Base-by-base conservation (phyloP, 192 early-diverging fungal genomes). In the Entrophospora sp. region DNA sequence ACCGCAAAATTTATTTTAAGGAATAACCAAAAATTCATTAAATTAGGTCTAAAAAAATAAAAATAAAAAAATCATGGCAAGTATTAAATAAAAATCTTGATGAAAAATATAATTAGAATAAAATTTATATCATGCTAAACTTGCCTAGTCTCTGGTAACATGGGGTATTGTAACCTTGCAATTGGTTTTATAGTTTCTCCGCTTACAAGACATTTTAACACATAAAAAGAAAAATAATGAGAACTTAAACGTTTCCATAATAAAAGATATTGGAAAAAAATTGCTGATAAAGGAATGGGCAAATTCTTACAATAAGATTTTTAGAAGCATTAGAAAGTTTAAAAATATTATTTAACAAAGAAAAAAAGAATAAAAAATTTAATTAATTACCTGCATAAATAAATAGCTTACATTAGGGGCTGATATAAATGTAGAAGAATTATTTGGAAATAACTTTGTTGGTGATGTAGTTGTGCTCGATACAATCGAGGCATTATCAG, bases 201-300 rank as follows among this genome's bases (percentile, higher is more conserved):
- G 9, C 81, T 84, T 6, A 95, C 73, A 28, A 97, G 74, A 51
- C 90, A 91, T 16, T 74, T 74, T 45, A 94, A 74, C 13, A 89
- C 82, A 24, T 87, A 79, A 27, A 82, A 69, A n/a, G 88, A 86
- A 69, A 97, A 77, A 56, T 95, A 95, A 63, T 88, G 86, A 0
- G 83, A 82, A 34, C 83, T 82, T n/a, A 96, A 75, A 48, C 90
- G 79, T 32, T 79, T 77, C 84, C 82, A 90, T 7, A 98, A 77
- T 48, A 93, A 86, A 53, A 85, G 77, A 66, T 95, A 98, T 73
- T 98, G 92, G 72, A 95, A 95, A 66, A 98, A 94, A 22, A 97
- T 87, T 12, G 86, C 81, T 0, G 81, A 72, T 10, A 88, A 74
- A 0, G 87, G 86, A 36, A 95, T 74, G 0, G 95, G 89, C 38